Evolutionary conservation across 2,329 filamentous ascomycete species (phyloP).

Genomic region (Trichoderma pleuroti): DNA sequence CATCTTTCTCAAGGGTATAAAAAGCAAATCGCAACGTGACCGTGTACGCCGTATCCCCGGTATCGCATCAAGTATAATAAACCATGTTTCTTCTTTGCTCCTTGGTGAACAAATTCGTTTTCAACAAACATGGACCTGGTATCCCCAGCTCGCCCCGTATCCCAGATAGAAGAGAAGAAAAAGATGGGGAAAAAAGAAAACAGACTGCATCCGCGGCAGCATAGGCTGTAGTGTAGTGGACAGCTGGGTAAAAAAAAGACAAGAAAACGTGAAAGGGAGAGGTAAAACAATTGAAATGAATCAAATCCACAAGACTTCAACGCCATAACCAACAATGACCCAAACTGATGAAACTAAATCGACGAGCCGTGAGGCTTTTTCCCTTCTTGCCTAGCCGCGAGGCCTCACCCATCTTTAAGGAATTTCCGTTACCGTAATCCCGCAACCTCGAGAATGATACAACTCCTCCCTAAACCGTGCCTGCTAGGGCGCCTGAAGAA

Average conservation of each 20-base stretch:
- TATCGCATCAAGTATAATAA: neutral
- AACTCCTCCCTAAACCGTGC: neutral
- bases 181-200: neutral
- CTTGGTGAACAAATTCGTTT: neutral
- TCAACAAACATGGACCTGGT: slow-evolving; percentile 1
- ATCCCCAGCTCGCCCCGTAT: neutral
- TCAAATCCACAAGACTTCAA: neutral
- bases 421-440: slow-evolving; percentile 8
- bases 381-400: slow-evolving; percentile 31
- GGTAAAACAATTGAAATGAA: neutral
- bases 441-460: slow-evolving; percentile 12
- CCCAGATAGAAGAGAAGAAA: neutral
- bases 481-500: slow-evolving; percentile 9
- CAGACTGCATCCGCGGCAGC: neutral
- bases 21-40: neutral
- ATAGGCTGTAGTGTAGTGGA: neutral
- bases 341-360: slow-evolving; percentile 5
- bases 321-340: slow-evolving; percentile 15
- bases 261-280: neutral
- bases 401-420: slow-evolving; percentile 24
- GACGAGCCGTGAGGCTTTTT: slow-evolving; percentile 30
- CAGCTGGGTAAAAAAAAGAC: neutral
- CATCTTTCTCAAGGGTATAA: slow-evolving; percentile 2
- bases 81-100: neutral
- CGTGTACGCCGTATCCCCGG: neutral